Evolutionary conservation across 106 monocot species (phyloP), one percentile per base, ranked within the genome.

Genomic region (Ottelia alismoides): DNA sequence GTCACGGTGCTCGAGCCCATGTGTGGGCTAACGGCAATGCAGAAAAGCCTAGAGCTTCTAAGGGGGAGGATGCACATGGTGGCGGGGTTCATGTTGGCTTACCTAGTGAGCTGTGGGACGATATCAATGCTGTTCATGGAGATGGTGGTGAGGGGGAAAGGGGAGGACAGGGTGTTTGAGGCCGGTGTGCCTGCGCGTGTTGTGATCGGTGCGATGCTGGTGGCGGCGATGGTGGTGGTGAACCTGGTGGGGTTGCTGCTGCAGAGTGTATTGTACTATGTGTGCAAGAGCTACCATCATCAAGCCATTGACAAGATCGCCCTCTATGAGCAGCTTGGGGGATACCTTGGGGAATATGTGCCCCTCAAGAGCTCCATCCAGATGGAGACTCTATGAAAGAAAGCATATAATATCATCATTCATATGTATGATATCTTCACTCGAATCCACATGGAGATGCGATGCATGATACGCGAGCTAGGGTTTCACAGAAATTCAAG

Each of bases 201-300:
- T 14, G 12, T 78, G 25, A 22, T 76, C 5, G 91, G 91, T 0
- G 81, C 60, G 10, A 66, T 60, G 16, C 68, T 85, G 24, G 81
- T 92, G 20, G 72, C 73, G 2, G 59, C 79, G 43, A 78, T 85
- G 3, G 81, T 78, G 16, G 25, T 73, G 11, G 53, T 85, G 25
- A 85, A 82, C 28, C 48, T 92, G 26, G 62, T 78, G 0, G 85
- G 73, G 0, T 50, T 92, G 23, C 61, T 92, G 45, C 70, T 76
- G 51, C 91, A 85, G 85, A 92, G 81, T 26, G 84, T 92, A 53
- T 76, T 85, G 65, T 92, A 92, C 62, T 85, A 82, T 20, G 85
- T 82, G 7, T 85, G 91, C 76, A 92, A 92, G 81, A 74, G 78
- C 56, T 85, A 70, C 46, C 91, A 92, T 58, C 75, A 78, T 35